phyloP scores from a whole-genome alignment of 805 yeast species.

The Ascoidea tarda region DNA sequence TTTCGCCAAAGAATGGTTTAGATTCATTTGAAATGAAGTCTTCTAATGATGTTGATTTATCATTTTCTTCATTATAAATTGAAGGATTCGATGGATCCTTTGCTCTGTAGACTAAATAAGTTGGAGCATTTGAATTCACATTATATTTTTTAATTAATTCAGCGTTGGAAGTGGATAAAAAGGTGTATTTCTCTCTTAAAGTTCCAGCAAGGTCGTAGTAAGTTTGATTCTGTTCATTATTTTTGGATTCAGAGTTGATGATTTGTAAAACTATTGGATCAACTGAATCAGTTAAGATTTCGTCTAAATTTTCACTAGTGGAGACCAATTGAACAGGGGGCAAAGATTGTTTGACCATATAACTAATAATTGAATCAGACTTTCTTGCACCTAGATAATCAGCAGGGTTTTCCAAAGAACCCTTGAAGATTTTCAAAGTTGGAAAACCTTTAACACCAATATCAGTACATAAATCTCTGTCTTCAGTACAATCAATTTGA shows the following conservation, averaged over 20 bases:
- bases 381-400: slow-evolving; percentile 82
- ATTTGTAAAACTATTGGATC: slow-evolving; percentile 47
- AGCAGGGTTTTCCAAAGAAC: slow-evolving; percentile 26
- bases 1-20: slow-evolving; percentile 79
- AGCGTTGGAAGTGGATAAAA: slow-evolving; percentile 21
- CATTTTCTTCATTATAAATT: slow-evolving; percentile 13
- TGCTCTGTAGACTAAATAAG: slow-evolving; percentile 30
- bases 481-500: slow-evolving; percentile 76
- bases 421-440: slow-evolving; percentile 64
- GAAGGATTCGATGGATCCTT: slow-evolving; percentile 18
- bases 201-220: slow-evolving; percentile 24
- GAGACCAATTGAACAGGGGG: slow-evolving; percentile 55
- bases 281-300: slow-evolving; percentile 23
- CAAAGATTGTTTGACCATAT: slow-evolving; percentile 67
- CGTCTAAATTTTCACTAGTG: slow-evolving; percentile 33
- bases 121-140: slow-evolving; percentile 22
- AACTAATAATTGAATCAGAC: slow-evolving; percentile 61
- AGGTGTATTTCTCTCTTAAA: slow-evolving; percentile 26
- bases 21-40: slow-evolving; percentile 46
- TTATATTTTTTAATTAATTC: slow-evolving; percentile 25
- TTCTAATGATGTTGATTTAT: slow-evolving; percentile 20
- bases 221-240: slow-evolving; percentile 14
- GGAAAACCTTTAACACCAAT: slow-evolving; percentile 75
- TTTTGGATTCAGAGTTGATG: slow-evolving; percentile 18
- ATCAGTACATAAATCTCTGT: slow-evolving; percentile 53